Evolutionary conservation across 805 yeast genomes (phyloP).

Genomic region (Cyberlindnera mycetangii): DNA sequence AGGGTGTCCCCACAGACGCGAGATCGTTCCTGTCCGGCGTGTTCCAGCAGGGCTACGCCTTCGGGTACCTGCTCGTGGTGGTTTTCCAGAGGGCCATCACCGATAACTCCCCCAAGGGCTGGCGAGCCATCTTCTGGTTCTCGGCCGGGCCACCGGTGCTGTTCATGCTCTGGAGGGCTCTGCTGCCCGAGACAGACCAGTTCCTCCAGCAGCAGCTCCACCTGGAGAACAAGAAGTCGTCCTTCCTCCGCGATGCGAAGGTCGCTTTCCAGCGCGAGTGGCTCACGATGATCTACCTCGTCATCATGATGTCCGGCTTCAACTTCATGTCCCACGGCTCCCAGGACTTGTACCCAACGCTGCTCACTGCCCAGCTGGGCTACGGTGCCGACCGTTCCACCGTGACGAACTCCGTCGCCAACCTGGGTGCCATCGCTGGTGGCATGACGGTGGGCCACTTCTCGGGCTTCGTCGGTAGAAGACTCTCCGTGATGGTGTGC

Average conservation of each 20-base stretch:
- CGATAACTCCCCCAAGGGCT: conserved; percentile 33
- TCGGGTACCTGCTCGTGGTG: conserved; percentile 65
- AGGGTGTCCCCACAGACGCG: conserved; percentile 46
- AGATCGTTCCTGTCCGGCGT: conserved; percentile 62
- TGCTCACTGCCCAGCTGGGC: conserved; percentile 44
- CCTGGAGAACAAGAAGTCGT: conserved; percentile 30
- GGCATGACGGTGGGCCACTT: conserved; percentile 55
- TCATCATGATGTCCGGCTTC: conserved; percentile 60
- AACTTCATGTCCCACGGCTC: conserved; percentile 62
- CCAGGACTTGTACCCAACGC: conserved; percentile 60
- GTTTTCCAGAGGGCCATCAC: conserved; percentile 63
- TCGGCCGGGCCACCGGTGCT: conserved; percentile 55
- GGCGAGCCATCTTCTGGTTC: conserved; percentile 71
- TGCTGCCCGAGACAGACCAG: conserved; percentile 51
- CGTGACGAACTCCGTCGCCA: conserved; percentile 55
- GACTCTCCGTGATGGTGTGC: conserved; percentile 49
- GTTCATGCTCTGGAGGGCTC: conserved; percentile 40
- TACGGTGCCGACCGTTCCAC: conserved; percentile 44
- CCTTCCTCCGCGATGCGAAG: conserved; percentile 32
- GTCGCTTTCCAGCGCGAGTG: conserved; percentile 30
- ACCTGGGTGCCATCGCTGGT: conserved; percentile 56
- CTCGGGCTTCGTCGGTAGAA: conserved; percentile 53
- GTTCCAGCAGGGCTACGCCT: conserved; percentile 78
- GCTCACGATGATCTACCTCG: conserved; percentile 39
- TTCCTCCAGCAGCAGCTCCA: conserved; percentile 42